Evolutionary conservation across 2,329 filamentous ascomycete genomes (phyloP), one percentile per base, ranked within the genome.

Genomic region (Rutstroemia sp.): DNA sequence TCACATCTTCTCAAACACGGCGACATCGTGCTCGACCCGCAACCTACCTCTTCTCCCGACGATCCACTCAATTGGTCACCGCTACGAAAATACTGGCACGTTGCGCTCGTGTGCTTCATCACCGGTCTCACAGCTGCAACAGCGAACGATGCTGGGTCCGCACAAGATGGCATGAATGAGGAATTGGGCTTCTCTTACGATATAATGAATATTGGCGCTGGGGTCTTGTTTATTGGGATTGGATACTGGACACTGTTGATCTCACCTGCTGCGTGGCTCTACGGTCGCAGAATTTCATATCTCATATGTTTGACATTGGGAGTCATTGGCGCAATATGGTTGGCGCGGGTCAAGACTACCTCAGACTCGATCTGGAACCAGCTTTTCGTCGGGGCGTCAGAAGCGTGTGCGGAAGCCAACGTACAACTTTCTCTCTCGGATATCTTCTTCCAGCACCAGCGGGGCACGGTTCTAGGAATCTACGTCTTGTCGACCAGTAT

Each of bases 371-470:
- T 81, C 55, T 79, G 76, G 73, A 77, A 77, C 48, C 79, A 82
- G 64, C 71, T 82, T 2, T 81, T 82, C 54, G 77, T 82, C 2
- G 79, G 79, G 16, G 78, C 78, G 2, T 81, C 79, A 4, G 78
- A 82, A 66, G 74, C 77, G 8, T 78, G 78, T 44, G 78, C 77
- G 2, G 79, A 82, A 65, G 79, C 79, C 0, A 74, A 78, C 30
- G 79, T 78, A 6, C 79, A 82, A 63, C 67, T 81, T n/a, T 80
- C 78, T 1, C 69, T 82, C 27, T 76, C 79, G 7, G 79, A 82
- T 61, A 72, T 82, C 30, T 82, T 79, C 70, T 82, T 78, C 59
- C 76, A 81, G 67, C 79, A 82, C 61, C 78, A 79, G 58, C 74
- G 78, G 45, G 79, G 79, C 42, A 73, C 73, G 0, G 76, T 78